phyloP scores from a whole-genome alignment of 805 yeast genomes.

The Hemisphaericaspora nanyangensis region DNA sequence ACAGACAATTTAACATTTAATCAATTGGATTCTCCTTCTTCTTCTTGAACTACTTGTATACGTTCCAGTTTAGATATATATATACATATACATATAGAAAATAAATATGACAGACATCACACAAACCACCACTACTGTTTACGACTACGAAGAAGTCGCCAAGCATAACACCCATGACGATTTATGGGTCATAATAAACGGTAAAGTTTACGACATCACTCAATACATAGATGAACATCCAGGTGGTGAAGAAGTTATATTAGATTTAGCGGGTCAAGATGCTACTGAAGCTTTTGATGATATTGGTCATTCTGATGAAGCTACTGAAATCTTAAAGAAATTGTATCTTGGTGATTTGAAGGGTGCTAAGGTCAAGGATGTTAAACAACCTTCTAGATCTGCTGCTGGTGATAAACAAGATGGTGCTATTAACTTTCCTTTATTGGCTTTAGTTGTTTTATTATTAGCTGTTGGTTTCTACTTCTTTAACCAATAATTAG shows the following conservation, averaged over 20 bases:
- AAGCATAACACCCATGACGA: constrained; percentile 37
- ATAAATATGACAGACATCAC: constrained; percentile 5
- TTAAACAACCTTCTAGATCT: constrained; percentile 13
- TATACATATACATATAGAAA: no score
- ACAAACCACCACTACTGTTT: constrained; percentile 3
- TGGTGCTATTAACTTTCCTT: constrained; percentile 20
- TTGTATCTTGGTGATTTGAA: constrained; percentile 78
- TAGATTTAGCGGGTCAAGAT: constrained; percentile 41
- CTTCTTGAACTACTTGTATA: no score
- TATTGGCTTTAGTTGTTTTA: constrained; percentile 33
- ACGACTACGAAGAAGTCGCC: constrained; percentile 39
- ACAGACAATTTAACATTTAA: no score
- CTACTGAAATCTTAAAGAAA: constrained; percentile 68
- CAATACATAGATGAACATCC: constrained; percentile 45
- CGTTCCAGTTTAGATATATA: no score
- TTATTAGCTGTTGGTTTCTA: constrained; percentile 42
- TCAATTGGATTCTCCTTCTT: no score
- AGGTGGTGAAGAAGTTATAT: constrained; percentile 46
- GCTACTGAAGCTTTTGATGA: constrained; percentile 53
- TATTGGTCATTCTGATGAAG: constrained; percentile 97
- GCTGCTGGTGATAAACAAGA: constrained; percentile 12
- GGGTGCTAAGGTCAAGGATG: constrained; percentile 37
- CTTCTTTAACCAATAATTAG: constrained; percentile 18
- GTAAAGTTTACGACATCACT: constrained; percentile 39
- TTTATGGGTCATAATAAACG: constrained; percentile 44